Evolutionary conservation across 2,329 filamentous ascomycete genomes (phyloP), one percentile per base, ranked within the genome.

Genomic region (Paecilomyces dactylethromorphus): DNA sequence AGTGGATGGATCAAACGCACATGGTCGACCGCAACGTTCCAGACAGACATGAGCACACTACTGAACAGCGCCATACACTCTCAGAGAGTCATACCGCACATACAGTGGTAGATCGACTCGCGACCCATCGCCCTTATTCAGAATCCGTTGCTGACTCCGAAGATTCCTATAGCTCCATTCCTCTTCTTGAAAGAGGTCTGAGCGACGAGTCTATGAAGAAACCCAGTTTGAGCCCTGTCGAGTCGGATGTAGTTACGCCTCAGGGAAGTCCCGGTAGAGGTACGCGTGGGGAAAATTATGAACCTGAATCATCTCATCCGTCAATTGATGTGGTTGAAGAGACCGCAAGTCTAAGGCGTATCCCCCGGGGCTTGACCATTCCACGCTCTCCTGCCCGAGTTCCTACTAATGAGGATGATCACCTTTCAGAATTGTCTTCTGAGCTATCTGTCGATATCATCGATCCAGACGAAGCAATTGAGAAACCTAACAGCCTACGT

Each of bases 111-210:
- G 66, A 63, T 11, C 65, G 63, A n/a, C 65, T 67, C 50, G 62
- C 68, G 18, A 69, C 69, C 22, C 70, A 69, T 29, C 68, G 72
- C 15, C 68, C 73, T n/a, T 73, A 76, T 51, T 74, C 74, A 10
- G 73, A 73, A 51, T 78, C 77, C 2, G 72, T 78, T 26, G 82
- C 84, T 13, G 84, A 83, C 58, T 92, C 90, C 0, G 82, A 85
- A 29, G 86, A 87, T 55, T 93, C 90, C 0, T 92, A 91, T 69
- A 87, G 84, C 45, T 92, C 90, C 0, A 86, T 87, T 33, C 90
- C 91, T 3, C 80, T 94, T 7, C 81, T 95, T 12, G 88, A 93
- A 61, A 84, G 89, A 55, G 89, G 83, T 6, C 62, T 78, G 53
- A 71, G 69, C 32, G 72, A 81, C 54, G 76, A 81, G 15, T 79